Conservation (phyloP, 108 stramenopile genomes). For the Cyclotella choctawhatcheeana region DNA sequence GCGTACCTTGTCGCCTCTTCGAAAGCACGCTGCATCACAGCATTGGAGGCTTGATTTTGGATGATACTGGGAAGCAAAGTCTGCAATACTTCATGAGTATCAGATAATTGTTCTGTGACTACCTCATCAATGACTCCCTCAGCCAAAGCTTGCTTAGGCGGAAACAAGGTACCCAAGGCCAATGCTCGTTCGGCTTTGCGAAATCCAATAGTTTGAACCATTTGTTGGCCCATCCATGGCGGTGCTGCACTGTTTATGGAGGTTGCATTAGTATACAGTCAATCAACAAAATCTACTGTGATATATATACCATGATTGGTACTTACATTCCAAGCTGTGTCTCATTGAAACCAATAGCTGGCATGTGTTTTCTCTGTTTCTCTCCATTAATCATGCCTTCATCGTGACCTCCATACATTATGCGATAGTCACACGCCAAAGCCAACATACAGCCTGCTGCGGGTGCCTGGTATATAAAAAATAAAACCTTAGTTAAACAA, state of each 20-base stretch:
- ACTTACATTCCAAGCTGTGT: slow-evolving; percentile 71
- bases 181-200: slow-evolving; percentile 79
- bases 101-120: slow-evolving; percentile 33
- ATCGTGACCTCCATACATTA: slow-evolving; percentile 55
- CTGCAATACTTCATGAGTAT: slow-evolving; percentile 7
- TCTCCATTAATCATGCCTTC: slow-evolving; percentile 4
- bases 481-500: too few relatives aligned
- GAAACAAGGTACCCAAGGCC: slow-evolving; percentile 69
- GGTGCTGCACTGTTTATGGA: slow-evolving; percentile 52
- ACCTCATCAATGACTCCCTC: slow-evolving; percentile 82
- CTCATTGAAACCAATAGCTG: slow-evolving; percentile 86
- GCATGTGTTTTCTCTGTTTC: slow-evolving; percentile 13
- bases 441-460: slow-evolving; percentile 91
- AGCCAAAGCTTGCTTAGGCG: slow-evolving; percentile 61
- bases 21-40: slow-evolving; percentile 48
- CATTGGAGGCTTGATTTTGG: slow-evolving; percentile 27
- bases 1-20: slow-evolving; percentile 47
- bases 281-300: not conserved
- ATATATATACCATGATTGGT: not conserved
- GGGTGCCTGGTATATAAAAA: slow-evolving; percentile 49
- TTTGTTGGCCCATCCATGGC: slow-evolving; percentile 44
- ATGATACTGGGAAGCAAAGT: slow-evolving; percentile 25
- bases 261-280: not conserved
- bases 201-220: slow-evolving; percentile 74
- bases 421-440: slow-evolving; percentile 85